Evolutionary conservation across 2,329 filamentous ascomycete species (phyloP).

Genomic region (Stachybotrys chartarum): DNA sequence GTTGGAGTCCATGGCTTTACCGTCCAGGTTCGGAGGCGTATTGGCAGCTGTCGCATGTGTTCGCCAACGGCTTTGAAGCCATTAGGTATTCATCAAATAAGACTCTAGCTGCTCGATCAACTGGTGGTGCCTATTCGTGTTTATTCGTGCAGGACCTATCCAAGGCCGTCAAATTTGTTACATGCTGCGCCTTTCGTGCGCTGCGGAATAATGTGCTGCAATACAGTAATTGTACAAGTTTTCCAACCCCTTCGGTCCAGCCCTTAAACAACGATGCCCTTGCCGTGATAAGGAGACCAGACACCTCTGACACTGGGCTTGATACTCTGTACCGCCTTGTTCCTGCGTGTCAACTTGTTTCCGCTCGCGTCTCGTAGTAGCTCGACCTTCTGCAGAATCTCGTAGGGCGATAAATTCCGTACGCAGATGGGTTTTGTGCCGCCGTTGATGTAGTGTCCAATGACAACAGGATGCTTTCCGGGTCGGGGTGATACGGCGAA

Average conservation of each 20-base stretch:
- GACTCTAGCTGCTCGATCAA: slow-evolving; percentile 9
- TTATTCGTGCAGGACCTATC: neutral
- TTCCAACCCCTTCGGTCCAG: neutral
- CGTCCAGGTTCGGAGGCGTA: too few species aligned
- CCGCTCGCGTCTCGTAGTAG: slow-evolving; percentile 67
- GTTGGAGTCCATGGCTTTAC: neutral
- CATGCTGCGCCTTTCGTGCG: slow-evolving; percentile 5
- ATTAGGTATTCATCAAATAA: neutral
- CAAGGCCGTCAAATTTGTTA: slow-evolving; percentile 9
- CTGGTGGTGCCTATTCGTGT: neutral
- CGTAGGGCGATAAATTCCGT: slow-evolving; percentile 71
- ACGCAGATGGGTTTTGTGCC: slow-evolving; percentile 81
- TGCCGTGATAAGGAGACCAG: slow-evolving; percentile 64
- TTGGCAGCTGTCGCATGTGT: neutral
- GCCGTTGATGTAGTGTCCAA: slow-evolving; percentile 90
- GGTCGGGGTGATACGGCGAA: slow-evolving; percentile 86
- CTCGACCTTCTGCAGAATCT: slow-evolving; percentile 75
- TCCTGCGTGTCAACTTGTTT: slow-evolving; percentile 59
- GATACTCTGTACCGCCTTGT: slow-evolving; percentile 57
- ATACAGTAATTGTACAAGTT: neutral
- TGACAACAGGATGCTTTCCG: slow-evolving; percentile 81
- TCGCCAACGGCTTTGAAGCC: neutral
- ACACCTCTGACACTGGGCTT: slow-evolving; percentile 62
- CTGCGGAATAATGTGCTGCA: neutral
- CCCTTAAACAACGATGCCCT: slow-evolving; percentile 43